phyloP scores from a whole-genome alignment of 2,329 filamentous ascomycete genomes.

The Cladosporium sp. region DNA sequence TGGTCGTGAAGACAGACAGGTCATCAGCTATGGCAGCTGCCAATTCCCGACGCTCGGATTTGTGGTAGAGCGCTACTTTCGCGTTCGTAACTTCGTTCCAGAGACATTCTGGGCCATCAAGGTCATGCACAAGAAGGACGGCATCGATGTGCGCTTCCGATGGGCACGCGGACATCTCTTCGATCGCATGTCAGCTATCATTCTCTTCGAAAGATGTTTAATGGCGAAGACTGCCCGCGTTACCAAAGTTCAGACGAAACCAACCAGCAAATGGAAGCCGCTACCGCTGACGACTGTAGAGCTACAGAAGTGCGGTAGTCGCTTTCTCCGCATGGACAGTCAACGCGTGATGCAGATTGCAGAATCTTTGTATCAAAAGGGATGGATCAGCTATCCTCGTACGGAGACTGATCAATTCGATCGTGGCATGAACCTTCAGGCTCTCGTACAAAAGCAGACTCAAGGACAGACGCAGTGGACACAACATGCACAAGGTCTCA shows the following conservation, averaged over 20 bases:
- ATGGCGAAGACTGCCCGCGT: constrained; percentile 72
- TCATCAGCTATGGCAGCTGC: constrained; percentile 58
- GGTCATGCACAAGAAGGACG: constrained; percentile 71
- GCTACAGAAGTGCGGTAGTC: constrained; percentile 89
- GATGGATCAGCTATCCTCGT: constrained; percentile 95
- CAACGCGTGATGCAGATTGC: constrained; percentile 84
- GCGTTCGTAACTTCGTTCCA: constrained; percentile 87
- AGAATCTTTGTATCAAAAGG: constrained; percentile 84
- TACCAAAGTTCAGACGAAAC: constrained; percentile 81
- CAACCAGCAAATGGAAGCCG: constrained; percentile 90
- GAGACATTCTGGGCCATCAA: constrained; percentile 93
- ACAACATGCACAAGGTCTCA: constrained; percentile 68
- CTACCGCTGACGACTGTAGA: constrained; percentile 93
- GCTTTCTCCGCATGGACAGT: constrained; percentile 84
- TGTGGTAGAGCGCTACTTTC: constrained; percentile 92
- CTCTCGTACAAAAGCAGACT: constrained; percentile 77
- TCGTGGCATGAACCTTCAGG: constrained; percentile 76
- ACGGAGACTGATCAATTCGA: constrained; percentile 98
- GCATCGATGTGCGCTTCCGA: constrained; percentile 74
- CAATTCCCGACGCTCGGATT: constrained; percentile 97
- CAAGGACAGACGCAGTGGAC: constrained; percentile 71
- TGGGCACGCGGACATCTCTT: constrained; percentile 84
- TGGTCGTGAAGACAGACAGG: constrained; percentile 65
- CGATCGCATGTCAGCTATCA: constrained; percentile 73
- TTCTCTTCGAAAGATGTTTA: constrained; percentile 84